Evolutionary conservation across 2,329 filamentous ascomycete species (phyloP).

Genomic region (Blastomyces parvus): DNA sequence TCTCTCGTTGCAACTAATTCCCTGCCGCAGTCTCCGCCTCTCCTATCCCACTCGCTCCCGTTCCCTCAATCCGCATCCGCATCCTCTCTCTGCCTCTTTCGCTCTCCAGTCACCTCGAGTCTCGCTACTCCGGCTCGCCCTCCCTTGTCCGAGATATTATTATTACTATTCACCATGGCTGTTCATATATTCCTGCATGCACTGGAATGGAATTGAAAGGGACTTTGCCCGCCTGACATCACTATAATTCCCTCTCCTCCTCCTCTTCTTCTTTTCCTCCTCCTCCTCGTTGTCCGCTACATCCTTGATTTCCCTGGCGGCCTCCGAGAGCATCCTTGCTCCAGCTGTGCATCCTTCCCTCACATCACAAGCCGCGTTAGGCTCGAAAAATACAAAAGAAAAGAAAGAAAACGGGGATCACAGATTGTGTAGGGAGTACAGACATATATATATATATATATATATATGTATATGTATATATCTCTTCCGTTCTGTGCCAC

Average conservation of each 20-base stretch:
- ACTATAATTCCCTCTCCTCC: background rate
- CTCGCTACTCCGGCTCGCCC: background rate
- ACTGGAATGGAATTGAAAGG: slow-evolving; percentile 14
- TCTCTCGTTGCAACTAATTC: background rate
- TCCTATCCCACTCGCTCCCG: background rate
- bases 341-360: background rate
- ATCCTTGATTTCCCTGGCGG: background rate
- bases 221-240: slow-evolving; percentile 12
- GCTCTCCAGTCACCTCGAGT: too few relatives aligned
- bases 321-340: background rate
- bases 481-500: background rate
- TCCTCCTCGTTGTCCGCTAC: background rate
- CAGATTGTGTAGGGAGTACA: too few relatives aligned
- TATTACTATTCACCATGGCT: slow-evolving; percentile 9
- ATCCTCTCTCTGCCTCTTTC: too few relatives aligned
- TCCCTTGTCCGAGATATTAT: background rate
- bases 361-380: background rate
- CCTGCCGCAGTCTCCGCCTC: background rate
- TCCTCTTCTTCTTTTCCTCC: background rate
- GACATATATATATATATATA: background rate
- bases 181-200: background rate
- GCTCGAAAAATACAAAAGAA: background rate
- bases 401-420: background rate
- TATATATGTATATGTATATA: too few relatives aligned
- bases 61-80: too few relatives aligned